A percentile compares a stretch with the other conserved stretches of the same genome.
These are phyloP conservation scores for Arthrobotrys conoides DNA, from an alignment of 2,329 filamentous ascomycete genomes.

Conservation along the genomic window DNA sequence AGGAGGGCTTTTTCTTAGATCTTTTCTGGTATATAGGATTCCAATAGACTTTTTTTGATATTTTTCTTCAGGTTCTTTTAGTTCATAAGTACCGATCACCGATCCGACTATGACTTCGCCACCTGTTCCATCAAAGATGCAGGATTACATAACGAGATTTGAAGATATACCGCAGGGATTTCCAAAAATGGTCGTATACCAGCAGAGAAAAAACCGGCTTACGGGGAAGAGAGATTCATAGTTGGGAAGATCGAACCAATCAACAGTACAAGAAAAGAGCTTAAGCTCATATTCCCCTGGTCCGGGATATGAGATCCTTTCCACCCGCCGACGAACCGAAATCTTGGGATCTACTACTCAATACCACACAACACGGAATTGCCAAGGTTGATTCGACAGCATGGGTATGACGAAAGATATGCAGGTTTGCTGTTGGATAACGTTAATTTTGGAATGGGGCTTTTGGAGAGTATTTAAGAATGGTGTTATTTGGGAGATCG, in stretches of 20 bases:
- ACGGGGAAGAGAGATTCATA: too few relatives aligned
- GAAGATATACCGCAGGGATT: background rate
- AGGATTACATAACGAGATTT: background rate
- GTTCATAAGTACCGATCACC: background rate
- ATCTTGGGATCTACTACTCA: background rate
- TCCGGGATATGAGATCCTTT: background rate
- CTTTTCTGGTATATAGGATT: conserved; percentile 53
- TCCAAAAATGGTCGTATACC: background rate
- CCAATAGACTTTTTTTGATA: conserved; percentile 38
- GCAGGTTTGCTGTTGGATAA: conserved; percentile 16
- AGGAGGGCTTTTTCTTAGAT: background rate
- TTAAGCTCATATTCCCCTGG: background rate
- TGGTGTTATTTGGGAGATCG: too few relatives aligned
- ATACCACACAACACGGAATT: conserved; percentile 16
- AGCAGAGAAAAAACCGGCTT: too few relatives aligned
- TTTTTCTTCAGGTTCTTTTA: background rate
- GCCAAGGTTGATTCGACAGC: conserved; percentile 5
- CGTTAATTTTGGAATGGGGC: conserved; percentile 15
- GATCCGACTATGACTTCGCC: background rate
- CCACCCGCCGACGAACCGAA: conserved; percentile 7
- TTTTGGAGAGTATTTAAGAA: too few relatives aligned
- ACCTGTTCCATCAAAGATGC: background rate
- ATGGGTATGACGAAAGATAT: conserved; percentile 26
- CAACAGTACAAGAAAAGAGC: too few relatives aligned
- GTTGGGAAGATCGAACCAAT: too few relatives aligned